Evolutionary conservation across 2,329 filamentous ascomycete species (phyloP), one percentile per base, ranked within the genome.

Genomic region (Orbilia javanica): DNA sequence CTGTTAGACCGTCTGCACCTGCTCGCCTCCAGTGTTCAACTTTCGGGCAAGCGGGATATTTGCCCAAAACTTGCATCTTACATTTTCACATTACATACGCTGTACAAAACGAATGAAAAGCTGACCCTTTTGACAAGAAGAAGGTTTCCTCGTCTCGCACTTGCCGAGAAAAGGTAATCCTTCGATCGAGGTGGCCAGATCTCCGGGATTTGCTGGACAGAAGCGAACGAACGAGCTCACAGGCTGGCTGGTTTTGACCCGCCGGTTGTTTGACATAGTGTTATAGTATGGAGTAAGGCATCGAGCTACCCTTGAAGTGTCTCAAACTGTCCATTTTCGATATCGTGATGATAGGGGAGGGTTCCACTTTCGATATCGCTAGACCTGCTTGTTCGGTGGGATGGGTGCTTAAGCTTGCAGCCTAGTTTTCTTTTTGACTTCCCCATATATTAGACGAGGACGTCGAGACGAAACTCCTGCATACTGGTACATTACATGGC

Each of bases 1-100:
- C 36, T 50, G 55, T 66, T 65, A 48, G 42, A 25, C 50, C 44
- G n/a, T 18, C 55, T 77, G 50, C 69, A 71, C 50, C 66, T 36
- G 66, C 73, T 77, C 73, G 73, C 73, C 73, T 77, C 73, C 67
- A 63, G 29, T 65, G 50, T 77, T 77, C 73, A 70, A 66, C 66
- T 62, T 77, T 77, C 66, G 73, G 73, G 60, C 73, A 76, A 57
- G 65, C 72, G 55, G 64, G 63, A 39, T 42, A 52, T 66, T 75
- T 75, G 71, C 27, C 67, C 55, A 60, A 60, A 67, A 63, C 55
- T 42, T 66, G 66, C 65, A 70, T 73, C 64, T 60, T 63, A 55
- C 69, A 53, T 60, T 48, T 60, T 63, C 48, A 60, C 34, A 60
- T 27, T 57, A 22, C 13, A 15, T 60, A 18, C 27, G 10, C 1